Evolutionary conservation across 1,284 basidiomycete species (phyloP).

Genomic region (Cystobasidiaceae sp.): DNA sequence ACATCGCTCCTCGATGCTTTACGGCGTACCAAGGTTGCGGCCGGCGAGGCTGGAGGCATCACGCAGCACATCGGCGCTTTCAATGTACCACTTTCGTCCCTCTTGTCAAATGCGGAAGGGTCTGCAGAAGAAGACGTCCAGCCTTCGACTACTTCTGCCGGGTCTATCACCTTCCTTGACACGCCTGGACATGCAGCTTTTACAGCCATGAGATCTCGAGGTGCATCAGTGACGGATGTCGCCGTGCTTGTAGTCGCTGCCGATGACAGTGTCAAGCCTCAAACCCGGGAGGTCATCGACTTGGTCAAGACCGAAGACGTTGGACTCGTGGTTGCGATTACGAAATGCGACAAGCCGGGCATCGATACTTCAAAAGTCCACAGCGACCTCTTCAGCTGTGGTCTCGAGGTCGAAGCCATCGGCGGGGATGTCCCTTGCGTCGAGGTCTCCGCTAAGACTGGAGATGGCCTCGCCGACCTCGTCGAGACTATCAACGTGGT

Average conservation of each 20-base stretch:
- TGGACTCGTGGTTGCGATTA: constrained; percentile 81
- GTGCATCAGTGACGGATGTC: constrained; percentile 91
- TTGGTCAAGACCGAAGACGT: constrained; percentile 64
- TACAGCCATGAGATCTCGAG: constrained; percentile 92
- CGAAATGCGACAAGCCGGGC: constrained; percentile 85
- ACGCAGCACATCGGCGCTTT: constrained; percentile 99
- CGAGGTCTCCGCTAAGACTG: constrained; percentile 82
- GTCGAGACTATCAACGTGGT: constrained; percentile 85
- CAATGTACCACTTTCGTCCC: constrained; percentile 66
- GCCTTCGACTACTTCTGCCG: constrained; percentile 43
- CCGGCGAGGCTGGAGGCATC: constrained; percentile 94
- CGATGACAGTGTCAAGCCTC: constrained; percentile 98
- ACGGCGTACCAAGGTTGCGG: constrained; percentile 81
- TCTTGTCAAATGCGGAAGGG: constrained; percentile 39
- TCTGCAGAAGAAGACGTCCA: constrained; percentile 39
- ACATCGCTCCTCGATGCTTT: constrained; percentile 94
- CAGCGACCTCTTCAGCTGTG: constrained; percentile 69
- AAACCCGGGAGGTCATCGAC: constrained; percentile 86
- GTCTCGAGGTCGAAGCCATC: constrained; percentile 78
- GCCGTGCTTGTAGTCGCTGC: constrained; percentile 94
- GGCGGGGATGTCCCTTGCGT: constrained; percentile 91
- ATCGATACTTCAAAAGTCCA: constrained; percentile 71
- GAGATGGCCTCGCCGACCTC: constrained; percentile 73
- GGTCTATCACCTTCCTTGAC: constrained; percentile 89
- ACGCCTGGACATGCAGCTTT: constrained; percentile 99